Base-by-base conservation (phyloP, 2,329 filamentous ascomycete species). In the Hymenoscyphus infarciens region DNA sequence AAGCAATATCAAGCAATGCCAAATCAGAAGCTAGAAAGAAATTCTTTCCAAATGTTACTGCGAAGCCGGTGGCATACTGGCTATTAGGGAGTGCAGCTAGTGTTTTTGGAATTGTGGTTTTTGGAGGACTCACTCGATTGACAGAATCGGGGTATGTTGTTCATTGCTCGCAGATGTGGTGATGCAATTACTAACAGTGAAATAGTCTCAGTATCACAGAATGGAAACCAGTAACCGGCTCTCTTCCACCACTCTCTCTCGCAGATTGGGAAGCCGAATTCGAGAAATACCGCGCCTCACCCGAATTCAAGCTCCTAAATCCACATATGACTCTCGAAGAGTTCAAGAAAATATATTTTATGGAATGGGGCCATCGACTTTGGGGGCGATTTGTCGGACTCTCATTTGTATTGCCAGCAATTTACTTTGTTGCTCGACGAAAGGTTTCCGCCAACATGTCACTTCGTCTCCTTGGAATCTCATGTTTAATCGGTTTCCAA, bases 331-430 rank as follows among this genome's bases (percentile, higher is more conserved):
- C 85, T 35, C 82, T 99, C 62, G 84, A 87, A 63, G 95, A 99
- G 75, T 99, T 98, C 81, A 97, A 98, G 78, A 89, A 95, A 75
- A 99, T 99, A 69, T 99, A 98, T 83, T 99, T 90, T 77, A 98
- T 98, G 95, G 95, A 99, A 81, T 99, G 95, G 95, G 87, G 88
- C 53, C 95, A 99, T 77, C 87, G 95, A 33, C 83, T 97, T 61
- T 98, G 95, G 93, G 95, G 95, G 55, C 88, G 95, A 67, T 82
- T 96, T 70, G 91, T 99, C 63, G 95, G 95, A 63, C 77, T 98
- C 66, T 89, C 91, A 58, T 97, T 98, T 76, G 87, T 97, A 56
- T 74, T 97, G 1, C 95, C 95, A 1, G 91, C 94, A 7, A 77
- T 89, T 61, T 98, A 97, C 81, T 96, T 98, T 74, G 84, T 97